Conservation (phyloP, 106 monocot genomes). For the Dendrobium nobile region DNA sequence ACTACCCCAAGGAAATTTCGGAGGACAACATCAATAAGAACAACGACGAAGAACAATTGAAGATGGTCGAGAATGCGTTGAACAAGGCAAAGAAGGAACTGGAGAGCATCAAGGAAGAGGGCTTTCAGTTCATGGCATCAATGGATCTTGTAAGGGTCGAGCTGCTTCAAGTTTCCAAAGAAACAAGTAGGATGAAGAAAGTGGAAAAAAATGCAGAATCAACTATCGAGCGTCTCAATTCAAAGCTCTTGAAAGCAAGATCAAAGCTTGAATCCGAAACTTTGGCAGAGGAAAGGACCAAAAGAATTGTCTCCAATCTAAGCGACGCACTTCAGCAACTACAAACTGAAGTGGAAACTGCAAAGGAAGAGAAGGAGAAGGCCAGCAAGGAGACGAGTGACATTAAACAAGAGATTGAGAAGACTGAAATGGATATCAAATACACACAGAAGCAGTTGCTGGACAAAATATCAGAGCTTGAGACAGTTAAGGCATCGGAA, state of each 20-base stretch:
- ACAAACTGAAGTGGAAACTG: slow-evolving; percentile 29
- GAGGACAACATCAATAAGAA: slow-evolving; percentile 1
- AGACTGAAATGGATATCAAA: slow-evolving; percentile 12
- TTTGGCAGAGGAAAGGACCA: slow-evolving; percentile 32
- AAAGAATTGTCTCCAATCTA: slow-evolving; percentile 43
- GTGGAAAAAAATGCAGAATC: slow-evolving; percentile 52
- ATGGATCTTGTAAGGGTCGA: slow-evolving; percentile 65
- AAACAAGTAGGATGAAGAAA: slow-evolving; percentile 26
- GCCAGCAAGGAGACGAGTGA: slow-evolving; percentile 22
- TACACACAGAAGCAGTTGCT: slow-evolving; percentile 27
- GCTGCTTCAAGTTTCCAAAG: slow-evolving; percentile 23
- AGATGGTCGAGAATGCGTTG: slow-evolving; percentile 26
- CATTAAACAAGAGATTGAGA: slow-evolving; percentile 21
- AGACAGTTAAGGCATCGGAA: slow-evolving; percentile 50
- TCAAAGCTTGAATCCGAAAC: slow-evolving; percentile 40
- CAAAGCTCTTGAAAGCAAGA: slow-evolving; percentile 65
- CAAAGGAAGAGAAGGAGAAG: slow-evolving; percentile 30
- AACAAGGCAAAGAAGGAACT: slow-evolving; percentile 44
- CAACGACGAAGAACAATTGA: background rate
- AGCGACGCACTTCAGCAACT: slow-evolving; percentile 36
- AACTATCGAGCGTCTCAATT: slow-evolving; percentile 37
- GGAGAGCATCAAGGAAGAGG: slow-evolving; percentile 46
- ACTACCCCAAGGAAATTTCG: background rate
- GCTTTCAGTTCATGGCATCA: slow-evolving; percentile 59
- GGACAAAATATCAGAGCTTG: slow-evolving; percentile 40